These are phyloP conservation scores for Verbascum thapsus DNA, from an alignment of 257 asterid genomes.

Conservation along the genomic window DNA sequence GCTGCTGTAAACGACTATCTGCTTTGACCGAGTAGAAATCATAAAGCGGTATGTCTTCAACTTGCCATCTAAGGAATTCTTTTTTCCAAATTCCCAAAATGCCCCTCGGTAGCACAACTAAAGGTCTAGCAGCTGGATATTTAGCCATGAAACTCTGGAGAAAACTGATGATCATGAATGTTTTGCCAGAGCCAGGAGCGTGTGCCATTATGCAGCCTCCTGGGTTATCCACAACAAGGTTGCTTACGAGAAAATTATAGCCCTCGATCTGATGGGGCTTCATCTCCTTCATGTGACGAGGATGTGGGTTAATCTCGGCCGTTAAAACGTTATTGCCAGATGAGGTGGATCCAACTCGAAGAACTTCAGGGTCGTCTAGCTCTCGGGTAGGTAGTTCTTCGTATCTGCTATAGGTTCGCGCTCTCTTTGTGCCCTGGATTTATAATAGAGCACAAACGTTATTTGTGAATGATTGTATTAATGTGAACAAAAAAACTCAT, in stretches of 20 bases:
- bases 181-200: slow-evolving; percentile 98
- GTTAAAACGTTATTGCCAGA: slow-evolving; percentile 49
- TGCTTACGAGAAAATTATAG: slow-evolving; percentile 83
- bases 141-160: slow-evolving; percentile 97
- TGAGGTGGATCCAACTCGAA: slow-evolving; percentile 48
- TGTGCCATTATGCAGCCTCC: slow-evolving; percentile 99
- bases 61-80: slow-evolving; percentile 91
- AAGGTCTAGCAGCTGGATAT: slow-evolving; percentile 84
- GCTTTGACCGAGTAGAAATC: slow-evolving; percentile 94
- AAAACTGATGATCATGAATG: slow-evolving; percentile 96
- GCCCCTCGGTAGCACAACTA: slow-evolving; percentile 94
- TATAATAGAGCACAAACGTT: slow-evolving; percentile 27
- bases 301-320: slow-evolving; percentile 83
- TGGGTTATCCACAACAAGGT: slow-evolving; percentile 80
- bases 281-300: slow-evolving; percentile 91
- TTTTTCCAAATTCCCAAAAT: slow-evolving; percentile 82
- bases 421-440: slow-evolving; percentile 58
- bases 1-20: slow-evolving; percentile 80
- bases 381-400: slow-evolving; percentile 70
- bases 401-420: slow-evolving; percentile 67
- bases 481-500: slow-evolving; percentile 18
- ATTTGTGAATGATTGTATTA: slow-evolving; percentile 11
- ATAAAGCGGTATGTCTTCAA: slow-evolving; percentile 70
- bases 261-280: slow-evolving; percentile 98
- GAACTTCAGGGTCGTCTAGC: slow-evolving; percentile 43